phyloP scores from a whole-genome alignment of 768 basidiomycete genomes.

The Lyophyllum decastes region DNA sequence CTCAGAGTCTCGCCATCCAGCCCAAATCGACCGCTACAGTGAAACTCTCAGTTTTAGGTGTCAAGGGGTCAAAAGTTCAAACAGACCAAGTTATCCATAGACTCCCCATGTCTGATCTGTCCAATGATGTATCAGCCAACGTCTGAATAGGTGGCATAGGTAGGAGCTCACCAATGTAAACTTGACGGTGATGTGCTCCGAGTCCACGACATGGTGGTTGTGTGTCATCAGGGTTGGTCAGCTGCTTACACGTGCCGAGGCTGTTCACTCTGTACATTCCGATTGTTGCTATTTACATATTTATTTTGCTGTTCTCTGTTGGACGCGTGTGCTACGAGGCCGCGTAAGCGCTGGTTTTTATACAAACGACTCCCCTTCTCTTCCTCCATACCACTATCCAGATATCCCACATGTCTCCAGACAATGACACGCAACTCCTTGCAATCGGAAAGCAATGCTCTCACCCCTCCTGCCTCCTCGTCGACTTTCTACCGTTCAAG shows the following conservation, averaged over 20 bases:
- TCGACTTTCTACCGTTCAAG: conserved; percentile 87
- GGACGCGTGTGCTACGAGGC: conserved; percentile 18
- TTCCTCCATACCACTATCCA: conserved; percentile 11
- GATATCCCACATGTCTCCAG: conserved; percentile 22
- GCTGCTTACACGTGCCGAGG: background rate
- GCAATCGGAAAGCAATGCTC: conserved; percentile 74
- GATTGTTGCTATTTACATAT: too few relatives aligned
- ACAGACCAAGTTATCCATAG: conserved; percentile 71
- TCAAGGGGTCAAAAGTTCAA: background rate
- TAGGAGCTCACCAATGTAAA: conserved; percentile 42
- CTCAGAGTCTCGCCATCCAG: conserved; percentile 74
- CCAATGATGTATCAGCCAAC: background rate
- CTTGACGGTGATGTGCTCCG: conserved; percentile 30
- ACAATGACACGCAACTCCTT: conserved; percentile 60
- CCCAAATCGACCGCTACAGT: conserved; percentile 51
- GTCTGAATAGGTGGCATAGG: background rate
- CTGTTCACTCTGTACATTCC: background rate
- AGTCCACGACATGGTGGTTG: background rate
- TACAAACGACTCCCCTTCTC: background rate
- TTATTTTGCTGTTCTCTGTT: background rate
- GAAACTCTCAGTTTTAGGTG: background rate
- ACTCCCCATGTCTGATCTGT: conserved; percentile 78
- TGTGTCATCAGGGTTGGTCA: background rate
- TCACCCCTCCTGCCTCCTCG: conserved; percentile 59
- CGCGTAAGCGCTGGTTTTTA: conserved; percentile 21